A percentile compares a stretch with the other conserved stretches of the same genome.
Conservation (phyloP, 306 rosid genomes). For the Rubus idaeus region DNA sequence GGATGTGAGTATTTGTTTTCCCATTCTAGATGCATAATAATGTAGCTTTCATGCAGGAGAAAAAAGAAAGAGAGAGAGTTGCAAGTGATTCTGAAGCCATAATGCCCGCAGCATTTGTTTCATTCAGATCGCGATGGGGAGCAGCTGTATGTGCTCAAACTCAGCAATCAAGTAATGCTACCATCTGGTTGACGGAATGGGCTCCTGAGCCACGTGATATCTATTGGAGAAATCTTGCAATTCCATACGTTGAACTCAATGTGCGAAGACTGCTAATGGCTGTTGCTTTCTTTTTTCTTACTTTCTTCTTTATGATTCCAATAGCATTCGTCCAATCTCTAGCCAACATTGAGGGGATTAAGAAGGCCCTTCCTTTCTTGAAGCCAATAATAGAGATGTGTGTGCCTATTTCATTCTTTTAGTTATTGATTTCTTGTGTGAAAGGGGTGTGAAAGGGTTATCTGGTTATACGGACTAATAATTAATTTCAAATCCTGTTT, state of each 20-base stretch:
- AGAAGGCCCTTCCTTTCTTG: conserved; percentile 82
- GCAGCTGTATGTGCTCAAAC: conserved; percentile 98
- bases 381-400: conserved; percentile 61
- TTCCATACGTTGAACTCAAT: conserved; percentile 76
- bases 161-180: conserved; percentile 78
- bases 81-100: conserved; percentile 53
- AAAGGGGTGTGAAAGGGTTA: too few species aligned
- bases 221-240: conserved; percentile 80
- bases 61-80: conserved; percentile 66
- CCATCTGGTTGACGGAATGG: conserved; percentile 94
- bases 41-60: conserved; percentile 63
- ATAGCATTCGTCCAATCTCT: conserved; percentile 88
- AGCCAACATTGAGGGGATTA: conserved; percentile 78
- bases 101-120: conserved; percentile 92
- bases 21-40: conserved; percentile 8
- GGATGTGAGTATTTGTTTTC: not conserved
- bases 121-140: conserved; percentile 82
- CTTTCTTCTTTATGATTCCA: conserved; percentile 84
- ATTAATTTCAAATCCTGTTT: conserved; percentile 25
- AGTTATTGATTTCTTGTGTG: not conserved
- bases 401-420: conserved; percentile 33
- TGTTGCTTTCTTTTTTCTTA: conserved; percentile 56
- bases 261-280: conserved; percentile 61
- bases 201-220: conserved; percentile 92
- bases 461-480: conserved; percentile 2